phyloP scores from a whole-genome alignment of 176 grass and related monocot species.

The Hsuehochloa calcarea region DNA sequence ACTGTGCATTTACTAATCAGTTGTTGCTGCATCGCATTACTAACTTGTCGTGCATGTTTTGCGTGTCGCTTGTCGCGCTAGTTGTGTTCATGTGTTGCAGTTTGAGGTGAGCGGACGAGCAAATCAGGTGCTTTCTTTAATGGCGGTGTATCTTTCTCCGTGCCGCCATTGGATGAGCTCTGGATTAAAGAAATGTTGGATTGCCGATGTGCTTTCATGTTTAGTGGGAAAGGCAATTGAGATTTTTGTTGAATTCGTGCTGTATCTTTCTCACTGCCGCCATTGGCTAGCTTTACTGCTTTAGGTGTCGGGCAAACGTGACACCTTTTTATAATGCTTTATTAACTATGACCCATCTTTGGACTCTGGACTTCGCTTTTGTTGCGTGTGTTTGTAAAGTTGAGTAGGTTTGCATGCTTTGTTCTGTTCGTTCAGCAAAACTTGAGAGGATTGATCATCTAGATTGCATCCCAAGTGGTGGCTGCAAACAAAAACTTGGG shows the following conservation, averaged over 20 bases:
- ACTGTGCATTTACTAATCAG: neutral
- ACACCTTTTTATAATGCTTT: neutral
- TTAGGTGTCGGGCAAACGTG: neutral
- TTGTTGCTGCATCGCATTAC: neutral
- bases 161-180: neutral
- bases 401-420: neutral
- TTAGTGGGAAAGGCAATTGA: neutral
- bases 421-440: neutral
- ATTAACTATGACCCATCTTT: neutral
- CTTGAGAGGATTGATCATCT: neutral
- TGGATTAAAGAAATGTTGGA: neutral
- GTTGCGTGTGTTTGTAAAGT: neutral
- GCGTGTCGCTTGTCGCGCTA: neutral
- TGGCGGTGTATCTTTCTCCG: neutral
- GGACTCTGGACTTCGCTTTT: neutral
- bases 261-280: neutral
- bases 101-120: neutral
- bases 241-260: neutral
- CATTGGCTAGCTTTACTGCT: slow-evolving; percentile 2
- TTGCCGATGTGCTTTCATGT: neutral
- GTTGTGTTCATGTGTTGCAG: neutral
- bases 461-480: no score
- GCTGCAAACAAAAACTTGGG: no score
- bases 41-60: neutral
- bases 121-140: slow-evolving; percentile 9